Conservation (phyloP, 495 filamentous ascomycete genomes). For the Daldinia caldariorum region DNA sequence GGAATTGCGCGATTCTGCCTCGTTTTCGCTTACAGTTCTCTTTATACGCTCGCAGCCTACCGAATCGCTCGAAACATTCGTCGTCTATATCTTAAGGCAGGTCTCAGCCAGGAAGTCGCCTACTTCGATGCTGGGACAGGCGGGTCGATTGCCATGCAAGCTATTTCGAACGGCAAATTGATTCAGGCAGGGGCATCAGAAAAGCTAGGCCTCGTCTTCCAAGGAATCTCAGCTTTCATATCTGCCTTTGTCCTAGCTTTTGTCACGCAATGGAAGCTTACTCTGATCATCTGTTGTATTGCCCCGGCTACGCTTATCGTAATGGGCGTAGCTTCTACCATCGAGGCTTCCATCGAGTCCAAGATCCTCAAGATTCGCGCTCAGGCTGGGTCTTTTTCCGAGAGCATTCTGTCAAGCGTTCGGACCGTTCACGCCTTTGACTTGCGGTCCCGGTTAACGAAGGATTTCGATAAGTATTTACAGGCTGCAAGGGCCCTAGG, state of each 20-base stretch:
- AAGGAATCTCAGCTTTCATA: slow-evolving; percentile 65
- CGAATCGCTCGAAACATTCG: slow-evolving; percentile 61
- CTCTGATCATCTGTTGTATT: slow-evolving; percentile 51
- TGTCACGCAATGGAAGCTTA: slow-evolving; percentile 53
- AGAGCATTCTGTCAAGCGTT: not conserved
- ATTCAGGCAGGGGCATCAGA: slow-evolving; percentile 70
- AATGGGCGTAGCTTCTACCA: slow-evolving; percentile 49
- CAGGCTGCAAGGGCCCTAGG: not conserved
- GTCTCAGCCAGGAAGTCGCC: slow-evolving; percentile 63
- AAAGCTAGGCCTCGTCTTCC: slow-evolving; percentile 68
- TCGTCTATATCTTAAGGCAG: slow-evolving; percentile 57
- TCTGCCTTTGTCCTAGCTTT: slow-evolving; percentile 68
- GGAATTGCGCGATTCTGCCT: not conserved
- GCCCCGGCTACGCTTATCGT: slow-evolving; percentile 54
- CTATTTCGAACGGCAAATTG: slow-evolving; percentile 66
- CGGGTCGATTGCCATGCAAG: slow-evolving; percentile 61
- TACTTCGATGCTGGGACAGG: slow-evolving; percentile 60
- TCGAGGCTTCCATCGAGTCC: slow-evolving; percentile 55
- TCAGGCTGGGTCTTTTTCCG: not conserved
- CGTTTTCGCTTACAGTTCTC: not conserved
- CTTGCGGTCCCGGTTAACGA: not conserved
- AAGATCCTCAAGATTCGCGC: slow-evolving; percentile 42
- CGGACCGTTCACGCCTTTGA: not conserved
- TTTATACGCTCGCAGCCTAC: not conserved
- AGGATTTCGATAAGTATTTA: not conserved